Base-by-base conservation (phyloP, 1,284 basidiomycete species). In the Hypsizygus ulmarius region DNA sequence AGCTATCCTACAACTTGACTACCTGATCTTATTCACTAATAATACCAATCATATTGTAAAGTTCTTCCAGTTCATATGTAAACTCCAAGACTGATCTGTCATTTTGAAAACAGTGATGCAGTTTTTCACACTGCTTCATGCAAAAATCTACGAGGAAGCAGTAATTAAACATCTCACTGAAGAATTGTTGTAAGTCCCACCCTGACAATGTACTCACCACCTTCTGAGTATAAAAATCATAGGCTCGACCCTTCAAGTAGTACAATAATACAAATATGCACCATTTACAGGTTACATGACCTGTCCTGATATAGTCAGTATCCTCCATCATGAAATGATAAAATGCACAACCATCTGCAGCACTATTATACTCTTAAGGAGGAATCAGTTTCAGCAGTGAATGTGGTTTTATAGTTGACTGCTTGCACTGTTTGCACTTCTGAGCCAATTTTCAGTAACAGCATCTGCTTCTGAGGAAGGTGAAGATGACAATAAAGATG, bases 101-200 rank as follows among this genome's bases (percentile, higher is more conserved):
- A 40, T 59, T 50, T 36, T 67, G 65, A 32, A 48, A 51, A 33
- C 50, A 53, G 0, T 43, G 32, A 2, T 50, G 33, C 0, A 69
- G 49, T 29, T 64, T 60, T 19, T 57, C 42, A 3, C 18, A 11
- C 34, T 48, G 46, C 19, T 44, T 34, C 37, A 40, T 39, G 14
- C 28, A 19, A 14, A 66, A 74, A 33, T 73, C 59, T 0, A 65
- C 45, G 0, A 70, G 71, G 61, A 78, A 78, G 41, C 72, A 74
- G 47, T 71, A 69, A 47, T 73, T 63, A 49, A 71, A 77, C 2
- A 77, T 42, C 5, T 55, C 71, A 0, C 51, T 33, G 40, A 74
- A 71, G 50, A 75, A 66, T n/a, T n/a, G n/a, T n/a, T 18, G 33
- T 39, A 25, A 19, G 1, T 34, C 47, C 65, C 64, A 67, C n/a